Percentiles rank a stretch among this genome's conserved stretches.
phyloP scores from a whole-genome alignment of 192 early-diverging fungal genomes.

The Mortierella alpina region DNA sequence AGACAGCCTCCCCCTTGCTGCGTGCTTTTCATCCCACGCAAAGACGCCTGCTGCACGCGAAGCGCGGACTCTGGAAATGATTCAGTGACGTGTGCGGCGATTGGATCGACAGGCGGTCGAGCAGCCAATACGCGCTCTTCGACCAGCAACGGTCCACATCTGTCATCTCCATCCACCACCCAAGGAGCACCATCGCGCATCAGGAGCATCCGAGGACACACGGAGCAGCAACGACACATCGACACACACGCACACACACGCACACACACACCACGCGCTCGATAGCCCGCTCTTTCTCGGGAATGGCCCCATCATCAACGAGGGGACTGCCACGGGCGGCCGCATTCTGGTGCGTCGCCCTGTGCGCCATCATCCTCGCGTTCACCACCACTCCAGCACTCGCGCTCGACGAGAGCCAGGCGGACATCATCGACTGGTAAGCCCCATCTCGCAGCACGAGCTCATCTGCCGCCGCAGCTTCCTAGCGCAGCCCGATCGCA shows the following conservation, averaged over 20 bases:
- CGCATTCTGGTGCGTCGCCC: conserved; percentile 17
- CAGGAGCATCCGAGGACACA: neutral
- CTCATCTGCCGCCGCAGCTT: neutral
- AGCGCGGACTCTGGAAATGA: no score
- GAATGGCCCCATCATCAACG: conserved; percentile 36
- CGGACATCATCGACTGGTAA: conserved; percentile 66
- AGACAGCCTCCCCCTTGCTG: no score
- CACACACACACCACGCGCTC: neutral
- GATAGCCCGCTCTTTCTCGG: neutral
- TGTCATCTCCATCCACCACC: no score
- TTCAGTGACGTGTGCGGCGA: no score
- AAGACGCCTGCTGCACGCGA: no score
- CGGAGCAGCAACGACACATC: neutral
- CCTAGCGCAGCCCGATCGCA: neutral
- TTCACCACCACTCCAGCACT: conserved; percentile 7
- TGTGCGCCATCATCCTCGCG: conserved; percentile 27
- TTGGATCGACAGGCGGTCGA: no score
- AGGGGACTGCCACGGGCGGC: conserved; percentile 10
- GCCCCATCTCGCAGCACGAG: neutral
- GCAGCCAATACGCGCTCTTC: no score
- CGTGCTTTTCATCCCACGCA: no score
- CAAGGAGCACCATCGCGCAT: no score
- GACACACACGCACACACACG: neutral
- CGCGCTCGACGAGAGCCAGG: conserved; percentile 60
- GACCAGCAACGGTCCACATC: no score